phyloP scores from a whole-genome alignment of 2,329 filamentous ascomycete species.

The Fonsecaea nubica region DNA sequence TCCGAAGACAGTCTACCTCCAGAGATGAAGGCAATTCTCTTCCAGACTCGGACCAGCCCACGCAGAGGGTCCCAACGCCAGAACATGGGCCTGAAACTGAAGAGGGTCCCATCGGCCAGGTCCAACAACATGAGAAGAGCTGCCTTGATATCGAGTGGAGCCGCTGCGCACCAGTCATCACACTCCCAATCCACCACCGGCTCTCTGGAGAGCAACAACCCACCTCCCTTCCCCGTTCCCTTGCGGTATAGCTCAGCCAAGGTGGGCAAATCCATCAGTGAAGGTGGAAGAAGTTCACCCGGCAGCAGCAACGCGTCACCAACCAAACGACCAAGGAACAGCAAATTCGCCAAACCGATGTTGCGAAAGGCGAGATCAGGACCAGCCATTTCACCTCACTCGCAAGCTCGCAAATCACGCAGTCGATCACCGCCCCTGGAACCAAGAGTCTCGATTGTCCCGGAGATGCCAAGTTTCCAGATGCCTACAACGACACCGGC shows the following conservation, averaged over 20 bases:
- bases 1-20: conserved; percentile 38
- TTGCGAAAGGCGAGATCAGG: conserved; percentile 87
- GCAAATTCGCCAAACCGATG: conserved; percentile 55
- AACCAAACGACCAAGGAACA: conserved; percentile 55
- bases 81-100: conserved; percentile 33
- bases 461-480: conserved; percentile 44
- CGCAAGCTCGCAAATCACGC: conserved; percentile 45
- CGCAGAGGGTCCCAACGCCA: conserved; percentile 26
- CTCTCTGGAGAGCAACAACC: conserved; percentile 52
- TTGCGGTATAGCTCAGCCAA: conserved; percentile 85
- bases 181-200: conserved; percentile 60
- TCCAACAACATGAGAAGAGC: conserved; percentile 74
- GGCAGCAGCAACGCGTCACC: conserved; percentile 63
- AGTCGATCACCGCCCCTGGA: conserved; percentile 54
- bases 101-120: conserved; percentile 44
- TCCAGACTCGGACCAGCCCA: conserved; percentile 30
- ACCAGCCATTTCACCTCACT: conserved; percentile 47
- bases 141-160: conserved; percentile 80
- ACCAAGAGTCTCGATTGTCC: conserved; percentile 39
- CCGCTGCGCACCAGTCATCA: conserved; percentile 71
- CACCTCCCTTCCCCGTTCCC: conserved; percentile 90
- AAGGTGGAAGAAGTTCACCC: conserved; percentile 79
- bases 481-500: conserved; percentile 35
- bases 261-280: conserved; percentile 70
- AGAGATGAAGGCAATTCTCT: conserved; percentile 35